Base-by-base conservation (phyloP, 371 early-diverging fungal species). In the Syncephalastrum monosporum region DNA sequence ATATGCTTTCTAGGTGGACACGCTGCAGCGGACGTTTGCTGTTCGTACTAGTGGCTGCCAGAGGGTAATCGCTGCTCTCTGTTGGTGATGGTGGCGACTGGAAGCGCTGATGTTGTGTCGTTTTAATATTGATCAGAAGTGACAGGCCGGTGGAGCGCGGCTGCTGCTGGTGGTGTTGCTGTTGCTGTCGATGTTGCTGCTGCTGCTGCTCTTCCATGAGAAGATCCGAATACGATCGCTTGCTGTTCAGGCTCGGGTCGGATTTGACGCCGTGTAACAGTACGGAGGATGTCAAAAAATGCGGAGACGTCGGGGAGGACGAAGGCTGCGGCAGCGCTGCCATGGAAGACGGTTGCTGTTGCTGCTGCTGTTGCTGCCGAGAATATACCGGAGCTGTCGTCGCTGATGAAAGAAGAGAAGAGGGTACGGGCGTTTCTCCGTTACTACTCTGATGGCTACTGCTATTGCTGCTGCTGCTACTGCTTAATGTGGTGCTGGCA, bases 91-190 rank as follows among this genome's bases (percentile, higher is more conserved):
- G 54, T 41, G 55, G 55, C 17, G 63, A 56, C 42, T 62, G 63
- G 25, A 62, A 62, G 8, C 63, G 52, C 41, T 62, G 63, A 17
- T 62, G 63, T 45, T 62, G 63, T 0, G 63, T 62, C 12, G 63
- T 62, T 44, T 62, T 62, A 27, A 62, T 47, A 47, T 61, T 56
- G 15, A 61, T 53, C 17, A 51, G 56, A 14, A 61, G 51, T 14
- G 56, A 61, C 23, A 50, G 52, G 12, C 56, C 63, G 51, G 16
- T 29, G 42, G 29, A 16, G 3, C 12, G 6, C 10, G 38, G 38
- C 12, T 33, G 38, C 38, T 33, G 38, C 38, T 33, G 38, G 2
- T 33, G 38, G 5, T 33, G 38, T 2, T 10, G 38, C 6, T 29
- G 29, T 29, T 29, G 29, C 7, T 29, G 29, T 29, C 7, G 29